Conservation (phyloP, 257 asterid genomes). For the Scutellaria barbata region DNA sequence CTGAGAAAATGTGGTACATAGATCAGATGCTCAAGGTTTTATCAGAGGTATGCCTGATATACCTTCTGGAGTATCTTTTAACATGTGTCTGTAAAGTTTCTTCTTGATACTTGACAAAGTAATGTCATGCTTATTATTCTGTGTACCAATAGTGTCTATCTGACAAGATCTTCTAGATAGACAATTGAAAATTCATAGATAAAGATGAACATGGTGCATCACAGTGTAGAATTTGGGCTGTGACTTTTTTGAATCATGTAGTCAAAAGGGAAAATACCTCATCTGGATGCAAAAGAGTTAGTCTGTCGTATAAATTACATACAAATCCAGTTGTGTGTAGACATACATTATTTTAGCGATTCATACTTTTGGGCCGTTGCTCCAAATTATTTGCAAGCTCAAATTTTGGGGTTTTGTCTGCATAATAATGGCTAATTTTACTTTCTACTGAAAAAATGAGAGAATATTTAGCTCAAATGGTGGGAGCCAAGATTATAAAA, state of each 20-base stretch:
- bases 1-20: constrained; percentile 90
- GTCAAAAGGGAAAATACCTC: neutral
- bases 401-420: no score
- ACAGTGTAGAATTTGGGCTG: constrained; percentile 1
- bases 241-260: constrained; percentile 1
- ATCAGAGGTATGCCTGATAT: constrained; percentile 62
- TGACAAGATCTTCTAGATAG: neutral
- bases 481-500: constrained; percentile 10
- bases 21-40: constrained; percentile 95
- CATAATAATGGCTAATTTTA: no score
- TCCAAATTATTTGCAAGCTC: no score
- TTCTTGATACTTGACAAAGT: constrained; percentile 26
- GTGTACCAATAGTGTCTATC: neutral
- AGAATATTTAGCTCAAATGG: neutral
- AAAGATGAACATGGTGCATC: neutral
- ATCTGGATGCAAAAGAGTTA: constrained; percentile 25
- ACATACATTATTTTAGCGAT: neutral
- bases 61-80: constrained; percentile 19
- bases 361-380: no score
- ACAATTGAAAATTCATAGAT: no score
- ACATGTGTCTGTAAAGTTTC: constrained; percentile 27
- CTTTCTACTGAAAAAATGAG: neutral
- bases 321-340: neutral
- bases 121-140: constrained; percentile 26
- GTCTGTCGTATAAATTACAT: constrained; percentile 7